Conservation (phyloP, 2,329 filamentous ascomycete species). For the Volutella citrinella region DNA sequence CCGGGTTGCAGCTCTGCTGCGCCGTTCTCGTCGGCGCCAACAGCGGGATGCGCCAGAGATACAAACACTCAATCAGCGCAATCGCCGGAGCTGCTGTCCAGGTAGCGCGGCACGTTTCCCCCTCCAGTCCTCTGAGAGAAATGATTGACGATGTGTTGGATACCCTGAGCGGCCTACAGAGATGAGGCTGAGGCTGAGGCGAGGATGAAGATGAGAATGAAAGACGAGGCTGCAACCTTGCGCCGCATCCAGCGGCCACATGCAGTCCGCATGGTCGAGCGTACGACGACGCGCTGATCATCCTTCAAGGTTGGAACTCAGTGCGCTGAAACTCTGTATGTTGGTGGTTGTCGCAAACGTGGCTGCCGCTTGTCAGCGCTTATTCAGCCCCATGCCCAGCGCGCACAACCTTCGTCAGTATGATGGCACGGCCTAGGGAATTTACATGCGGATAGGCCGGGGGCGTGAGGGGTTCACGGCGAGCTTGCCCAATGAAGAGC, state of each 20-base stretch:
- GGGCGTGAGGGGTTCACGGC: constrained; percentile 21
- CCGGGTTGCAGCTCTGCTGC: constrained; percentile 54
- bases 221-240: no score
- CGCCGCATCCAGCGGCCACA: no score
- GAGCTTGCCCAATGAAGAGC: no score
- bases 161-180: constrained; percentile 25
- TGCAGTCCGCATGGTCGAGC: no score
- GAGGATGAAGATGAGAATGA: no score
- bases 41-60: constrained; percentile 46
- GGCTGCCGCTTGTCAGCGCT: constrained; percentile 19
- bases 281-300: no score
- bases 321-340: no score
- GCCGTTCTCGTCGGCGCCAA: constrained; percentile 47
- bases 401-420: constrained; percentile 18
- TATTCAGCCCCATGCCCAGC: constrained; percentile 13
- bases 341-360: no score
- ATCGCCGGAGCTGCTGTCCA: constrained; percentile 46
- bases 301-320: no score
- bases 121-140: constrained; percentile 34
- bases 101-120: constrained; percentile 32
- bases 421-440: no score
- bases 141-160: constrained; percentile 44
- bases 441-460: constrained; percentile 4
- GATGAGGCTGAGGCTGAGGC: constrained; percentile 7
- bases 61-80: constrained; percentile 48